Evolutionary conservation across 768 basidiomycete species (phyloP).

Genomic region (Mycena haematopus): DNA sequence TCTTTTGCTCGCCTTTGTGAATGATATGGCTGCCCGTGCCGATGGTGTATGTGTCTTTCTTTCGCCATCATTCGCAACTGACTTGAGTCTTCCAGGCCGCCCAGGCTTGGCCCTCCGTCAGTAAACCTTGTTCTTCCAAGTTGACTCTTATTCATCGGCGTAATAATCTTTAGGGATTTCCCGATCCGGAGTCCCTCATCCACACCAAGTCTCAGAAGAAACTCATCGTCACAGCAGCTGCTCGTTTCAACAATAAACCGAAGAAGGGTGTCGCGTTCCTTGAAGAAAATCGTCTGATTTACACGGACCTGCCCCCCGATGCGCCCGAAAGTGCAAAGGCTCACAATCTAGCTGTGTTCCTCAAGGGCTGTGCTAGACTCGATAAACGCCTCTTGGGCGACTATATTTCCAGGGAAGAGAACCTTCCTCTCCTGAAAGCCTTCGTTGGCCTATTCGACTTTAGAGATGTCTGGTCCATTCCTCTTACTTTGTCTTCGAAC

Average conservation of each 20-base stretch:
- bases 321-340: conserved; percentile 52
- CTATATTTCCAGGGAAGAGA: conserved; percentile 89
- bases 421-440: conserved; percentile 81
- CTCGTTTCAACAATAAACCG: conserved; percentile 91
- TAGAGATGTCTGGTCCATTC: conserved; percentile 64
- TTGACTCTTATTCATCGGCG: conserved; percentile 2
- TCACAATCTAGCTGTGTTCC: conserved; percentile 80
- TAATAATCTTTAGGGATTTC: conserved; percentile 52
- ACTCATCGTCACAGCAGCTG: conserved; percentile 80
- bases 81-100: conserved; percentile 40
- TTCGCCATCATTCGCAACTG: conserved; percentile 10
- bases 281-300: conserved; percentile 92
- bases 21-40: conserved; percentile 80
- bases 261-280: conserved; percentile 90
- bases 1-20: conserved; percentile 83
- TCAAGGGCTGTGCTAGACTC: conserved; percentile 82
- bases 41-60: conserved; percentile 45
- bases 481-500: not conserved
- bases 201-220: conserved; percentile 86
- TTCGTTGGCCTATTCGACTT: conserved; percentile 93
- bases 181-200: conserved; percentile 61
- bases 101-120: conserved; percentile 70
- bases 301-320: conserved; percentile 62
- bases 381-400: conserved; percentile 96
- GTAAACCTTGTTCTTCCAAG: conserved; percentile 30